Evolutionary conservation across 441 rosid species (phyloP).

Genomic region (Populus tomentosa): DNA sequence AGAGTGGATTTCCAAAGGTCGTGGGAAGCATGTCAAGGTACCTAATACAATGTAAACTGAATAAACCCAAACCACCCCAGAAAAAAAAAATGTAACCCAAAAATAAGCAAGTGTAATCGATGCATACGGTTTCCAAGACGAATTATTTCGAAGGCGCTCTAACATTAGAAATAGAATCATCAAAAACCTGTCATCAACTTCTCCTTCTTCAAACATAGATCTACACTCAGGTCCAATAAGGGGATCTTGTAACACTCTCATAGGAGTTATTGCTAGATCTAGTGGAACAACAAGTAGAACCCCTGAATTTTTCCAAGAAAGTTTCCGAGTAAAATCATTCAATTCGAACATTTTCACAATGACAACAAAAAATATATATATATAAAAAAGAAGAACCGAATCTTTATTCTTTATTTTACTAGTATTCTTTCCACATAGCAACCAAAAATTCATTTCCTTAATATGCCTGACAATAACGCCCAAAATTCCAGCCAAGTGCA

Average conservation of each 20-base stretch:
- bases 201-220: slow-evolving; percentile 74
- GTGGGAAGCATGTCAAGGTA: slow-evolving; percentile 90
- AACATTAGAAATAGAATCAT: slow-evolving; percentile 74
- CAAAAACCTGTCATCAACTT: slow-evolving; percentile 87
- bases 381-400: too few relatives aligned
- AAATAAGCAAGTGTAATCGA: neutral
- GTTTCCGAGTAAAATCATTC: neutral
- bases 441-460: too few relatives aligned
- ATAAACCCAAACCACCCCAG: slow-evolving; percentile 9
- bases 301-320: slow-evolving; percentile 37
- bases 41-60: slow-evolving; percentile 33
- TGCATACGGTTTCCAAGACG: slow-evolving; percentile 91
- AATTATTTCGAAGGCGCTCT: slow-evolving; percentile 71
- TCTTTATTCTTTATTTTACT: too few relatives aligned
- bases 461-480: too few relatives aligned
- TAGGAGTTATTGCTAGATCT: slow-evolving; percentile 84
- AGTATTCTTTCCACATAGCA: too few relatives aligned
- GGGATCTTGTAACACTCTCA: slow-evolving; percentile 96
- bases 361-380: too few relatives aligned
- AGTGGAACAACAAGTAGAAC: slow-evolving; percentile 75
- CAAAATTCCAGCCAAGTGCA: too few relatives aligned
- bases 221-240: slow-evolving; percentile 79
- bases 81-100: neutral
- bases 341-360: too few relatives aligned
- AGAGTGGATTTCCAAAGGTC: slow-evolving; percentile 73